These are phyloP conservation scores for Fusarium udum DNA, from an alignment of 2,329 filamentous ascomycete genomes.

Conservation along the genomic window DNA sequence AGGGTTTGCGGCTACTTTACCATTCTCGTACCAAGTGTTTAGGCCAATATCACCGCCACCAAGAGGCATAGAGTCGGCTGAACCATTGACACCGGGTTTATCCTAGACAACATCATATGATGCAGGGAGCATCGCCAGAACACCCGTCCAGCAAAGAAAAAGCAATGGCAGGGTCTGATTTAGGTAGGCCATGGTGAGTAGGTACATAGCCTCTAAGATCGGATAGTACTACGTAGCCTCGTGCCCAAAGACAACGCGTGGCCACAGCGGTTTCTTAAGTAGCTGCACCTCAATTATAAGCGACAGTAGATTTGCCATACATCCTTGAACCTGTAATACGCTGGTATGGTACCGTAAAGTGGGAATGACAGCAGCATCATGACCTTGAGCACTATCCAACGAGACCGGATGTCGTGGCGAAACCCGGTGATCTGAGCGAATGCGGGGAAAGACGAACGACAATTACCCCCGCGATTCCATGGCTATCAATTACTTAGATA, in stretches of 20 bases:
- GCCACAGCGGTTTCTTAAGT: not conserved
- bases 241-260: too few species aligned
- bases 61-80: conserved; percentile 10
- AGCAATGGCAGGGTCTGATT: not conserved
- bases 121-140: not conserved
- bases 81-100: conserved; percentile 4
- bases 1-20: not conserved
- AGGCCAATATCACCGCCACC: conserved; percentile 6
- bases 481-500: not conserved
- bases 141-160: not conserved
- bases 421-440: not conserved
- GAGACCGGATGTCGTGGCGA: not conserved
- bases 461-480: not conserved
- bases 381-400: not conserved
- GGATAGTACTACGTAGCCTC: not conserved
- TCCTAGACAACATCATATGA: conserved; percentile 7
- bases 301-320: too few species aligned
- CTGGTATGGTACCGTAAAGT: not conserved
- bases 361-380: not conserved
- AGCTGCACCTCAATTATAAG: accelerated
- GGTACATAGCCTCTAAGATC: not conserved
- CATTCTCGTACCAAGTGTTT: conserved; percentile 11
- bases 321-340: not conserved
- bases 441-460: not conserved
- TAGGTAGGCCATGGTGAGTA: not conserved